phyloP scores from a whole-genome alignment of 768 basidiomycete genomes.

The Xanthoconium purpureum region DNA sequence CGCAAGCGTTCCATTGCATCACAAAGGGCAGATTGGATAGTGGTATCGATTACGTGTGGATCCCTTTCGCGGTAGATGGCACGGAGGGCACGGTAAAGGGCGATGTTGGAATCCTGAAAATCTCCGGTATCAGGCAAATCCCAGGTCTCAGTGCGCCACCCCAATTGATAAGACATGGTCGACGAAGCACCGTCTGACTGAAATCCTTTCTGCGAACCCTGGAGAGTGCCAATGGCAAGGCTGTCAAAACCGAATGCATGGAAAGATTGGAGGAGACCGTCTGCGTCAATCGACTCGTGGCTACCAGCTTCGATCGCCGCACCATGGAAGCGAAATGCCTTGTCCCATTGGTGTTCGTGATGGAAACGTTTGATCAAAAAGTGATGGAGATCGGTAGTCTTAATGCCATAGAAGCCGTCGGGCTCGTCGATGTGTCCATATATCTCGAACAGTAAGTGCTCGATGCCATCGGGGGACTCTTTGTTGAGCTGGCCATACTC shows the following conservation, averaged over 20 bases:
- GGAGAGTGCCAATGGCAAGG: constrained; percentile 72
- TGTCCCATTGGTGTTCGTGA: constrained; percentile 91
- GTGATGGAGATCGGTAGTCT: constrained; percentile 68
- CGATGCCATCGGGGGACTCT: constrained; percentile 38
- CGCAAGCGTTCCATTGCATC: constrained; percentile 66
- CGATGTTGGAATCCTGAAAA: constrained; percentile 45
- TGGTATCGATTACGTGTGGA: constrained; percentile 41
- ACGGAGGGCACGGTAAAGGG: constrained; percentile 76
- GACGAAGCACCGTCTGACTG: constrained; percentile 33
- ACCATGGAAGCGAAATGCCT: constrained; percentile 87
- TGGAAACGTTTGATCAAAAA: constrained; percentile 84
- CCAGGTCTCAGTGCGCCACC: constrained; percentile 96
- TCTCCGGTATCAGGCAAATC: constrained; percentile 71
- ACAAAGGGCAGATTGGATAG: constrained; percentile 49
- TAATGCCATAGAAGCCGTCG: constrained; percentile 96
- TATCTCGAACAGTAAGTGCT: constrained; percentile 83
- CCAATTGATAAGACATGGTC: constrained; percentile 70
- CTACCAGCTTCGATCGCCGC: constrained; percentile 70
- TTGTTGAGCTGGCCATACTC: constrained; percentile 41
- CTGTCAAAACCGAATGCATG: constrained; percentile 88
- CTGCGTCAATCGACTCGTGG: constrained; percentile 41
- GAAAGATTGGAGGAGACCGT: constrained; percentile 75
- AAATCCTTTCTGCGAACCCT: constrained; percentile 37
- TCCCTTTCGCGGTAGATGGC: constrained; percentile 81
- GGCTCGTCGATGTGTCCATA: constrained; percentile 97